Evolutionary conservation across 2,329 filamentous ascomycete genomes (phyloP).

Genomic region (Aspergillus sojae): DNA sequence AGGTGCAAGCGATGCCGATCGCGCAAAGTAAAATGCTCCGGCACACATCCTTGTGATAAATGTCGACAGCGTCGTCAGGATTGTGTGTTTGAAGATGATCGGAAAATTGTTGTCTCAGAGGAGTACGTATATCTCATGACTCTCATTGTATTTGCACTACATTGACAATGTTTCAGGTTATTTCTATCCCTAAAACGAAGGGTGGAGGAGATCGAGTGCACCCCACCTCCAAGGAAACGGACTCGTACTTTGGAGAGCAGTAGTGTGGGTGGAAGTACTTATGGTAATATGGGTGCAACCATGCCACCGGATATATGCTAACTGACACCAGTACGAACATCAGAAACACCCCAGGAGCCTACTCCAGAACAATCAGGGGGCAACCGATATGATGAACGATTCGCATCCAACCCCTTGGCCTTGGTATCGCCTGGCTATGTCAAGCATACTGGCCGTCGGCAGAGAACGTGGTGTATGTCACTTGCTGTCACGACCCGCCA

Average conservation of each 20-base stretch:
- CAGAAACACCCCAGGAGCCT: conserved; percentile 3
- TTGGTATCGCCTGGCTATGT: conserved; percentile 34
- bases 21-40: conserved; percentile 45
- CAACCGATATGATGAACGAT: conserved; percentile 32
- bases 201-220: conserved; percentile 18
- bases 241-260: conserved; percentile 5
- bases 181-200: conserved; percentile 23
- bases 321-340: not conserved
- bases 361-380: conserved; percentile 13
- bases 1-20: conserved; percentile 43
- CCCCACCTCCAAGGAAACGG: conserved; percentile 13
- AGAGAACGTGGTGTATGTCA: conserved; percentile 21
- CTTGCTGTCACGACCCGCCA: rapidly evolving
- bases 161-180: conserved; percentile 9
- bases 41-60: conserved; percentile 39
- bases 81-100: conserved; percentile 44
- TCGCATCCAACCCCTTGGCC: conserved; percentile 21
- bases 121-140: conserved; percentile 29
- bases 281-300: conserved; percentile 3
- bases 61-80: conserved; percentile 39
- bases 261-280: conserved; percentile 1
- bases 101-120: conserved; percentile 49
- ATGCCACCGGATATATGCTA: not conserved
- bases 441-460: conserved; percentile 3
- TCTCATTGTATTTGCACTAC: not conserved